Percentiles rank a stretch among this genome's conserved stretches.
Evolutionary conservation across 1,284 basidiomycete species (phyloP).

Genomic region (Boletellus dicymbophilus): DNA sequence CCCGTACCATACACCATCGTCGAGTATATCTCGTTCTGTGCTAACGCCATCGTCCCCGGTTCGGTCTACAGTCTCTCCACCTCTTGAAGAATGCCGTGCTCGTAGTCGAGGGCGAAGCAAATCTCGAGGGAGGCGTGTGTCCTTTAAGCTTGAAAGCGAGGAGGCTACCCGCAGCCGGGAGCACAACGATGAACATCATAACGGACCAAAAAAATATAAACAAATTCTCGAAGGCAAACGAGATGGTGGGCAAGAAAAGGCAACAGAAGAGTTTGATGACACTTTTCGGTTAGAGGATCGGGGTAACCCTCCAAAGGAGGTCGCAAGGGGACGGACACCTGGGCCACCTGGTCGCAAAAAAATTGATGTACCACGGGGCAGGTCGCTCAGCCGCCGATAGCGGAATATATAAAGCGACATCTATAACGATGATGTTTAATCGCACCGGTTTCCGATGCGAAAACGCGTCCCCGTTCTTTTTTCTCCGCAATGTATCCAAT

Average conservation of each 20-base stretch:
- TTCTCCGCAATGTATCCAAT: too few relatives aligned
- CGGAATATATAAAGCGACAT: not conserved
- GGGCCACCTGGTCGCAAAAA: slow-evolving; percentile 24
- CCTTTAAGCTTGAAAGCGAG: slow-evolving; percentile 27
- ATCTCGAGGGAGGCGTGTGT: slow-evolving; percentile 31
- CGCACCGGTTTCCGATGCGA: not conserved
- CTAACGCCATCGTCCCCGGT: slow-evolving; percentile 29
- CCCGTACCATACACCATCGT: slow-evolving; percentile 25
- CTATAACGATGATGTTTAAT: slow-evolving; percentile 7
- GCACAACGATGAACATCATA: slow-evolving; percentile 5
- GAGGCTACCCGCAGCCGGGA: slow-evolving; percentile 7
- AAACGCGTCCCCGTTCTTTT: too few relatives aligned
- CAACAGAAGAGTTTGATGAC: not conserved
- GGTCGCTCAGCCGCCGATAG: slow-evolving; percentile 27
- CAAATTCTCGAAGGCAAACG: slow-evolving; percentile 12
- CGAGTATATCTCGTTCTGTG: slow-evolving; percentile 16
- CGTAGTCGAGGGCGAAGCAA: slow-evolving; percentile 23
- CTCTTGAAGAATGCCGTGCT: slow-evolving; percentile 17
- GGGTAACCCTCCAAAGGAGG: slow-evolving; percentile 10
- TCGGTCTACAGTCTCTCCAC: slow-evolving; percentile 16
- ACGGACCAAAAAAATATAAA: slow-evolving; percentile 11
- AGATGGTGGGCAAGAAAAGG: slow-evolving; percentile 17
- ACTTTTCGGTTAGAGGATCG: slow-evolving; percentile 15
- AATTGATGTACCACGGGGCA: slow-evolving; percentile 19
- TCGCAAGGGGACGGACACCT: slow-evolving; percentile 28